Conservation (phyloP, 441 rosid genomes). For the Populus hybrid region DNA sequence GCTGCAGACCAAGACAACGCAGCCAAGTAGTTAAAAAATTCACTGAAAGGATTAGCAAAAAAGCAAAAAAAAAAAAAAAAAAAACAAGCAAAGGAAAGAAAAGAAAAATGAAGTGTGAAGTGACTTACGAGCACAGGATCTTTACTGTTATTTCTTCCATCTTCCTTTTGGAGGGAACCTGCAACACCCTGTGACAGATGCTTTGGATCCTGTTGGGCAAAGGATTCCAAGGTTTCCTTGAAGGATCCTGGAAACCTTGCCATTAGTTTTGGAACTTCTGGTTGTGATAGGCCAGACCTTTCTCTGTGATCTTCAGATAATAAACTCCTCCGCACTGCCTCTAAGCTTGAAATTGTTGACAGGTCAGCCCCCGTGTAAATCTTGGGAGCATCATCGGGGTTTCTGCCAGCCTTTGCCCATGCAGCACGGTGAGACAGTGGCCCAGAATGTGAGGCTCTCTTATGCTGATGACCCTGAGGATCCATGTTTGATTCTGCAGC, state of each 20-base stretch:
- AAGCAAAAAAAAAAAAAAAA: background rate
- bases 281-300: conserved; percentile 39
- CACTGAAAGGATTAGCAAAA: background rate
- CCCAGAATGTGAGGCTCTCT: conserved; percentile 91
- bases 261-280: conserved; percentile 59
- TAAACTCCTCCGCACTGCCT: conserved; percentile 51
- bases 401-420: conserved; percentile 70
- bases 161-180: conserved; percentile 44
- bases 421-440: conserved; percentile 76
- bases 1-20: too few species aligned
- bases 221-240: conserved; percentile 71
- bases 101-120: background rate
- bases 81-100: background rate
- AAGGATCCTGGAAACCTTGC: conserved; percentile 86
- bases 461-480: conserved; percentile 57
- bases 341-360: conserved; percentile 50
- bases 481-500: conserved; percentile 54
- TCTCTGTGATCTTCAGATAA: conserved; percentile 53
- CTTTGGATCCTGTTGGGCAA: conserved; percentile 48
- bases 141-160: conserved; percentile 57
- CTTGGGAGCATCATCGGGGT: conserved; percentile 60
- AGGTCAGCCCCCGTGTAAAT: conserved; percentile 54
- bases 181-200: conserved; percentile 38
- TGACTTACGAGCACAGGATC: conserved; percentile 79
- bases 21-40: background rate